phyloP scores from a whole-genome alignment of 371 early-diverging fungal species.

The Rhizoclosmatium hyalinum region DNA sequence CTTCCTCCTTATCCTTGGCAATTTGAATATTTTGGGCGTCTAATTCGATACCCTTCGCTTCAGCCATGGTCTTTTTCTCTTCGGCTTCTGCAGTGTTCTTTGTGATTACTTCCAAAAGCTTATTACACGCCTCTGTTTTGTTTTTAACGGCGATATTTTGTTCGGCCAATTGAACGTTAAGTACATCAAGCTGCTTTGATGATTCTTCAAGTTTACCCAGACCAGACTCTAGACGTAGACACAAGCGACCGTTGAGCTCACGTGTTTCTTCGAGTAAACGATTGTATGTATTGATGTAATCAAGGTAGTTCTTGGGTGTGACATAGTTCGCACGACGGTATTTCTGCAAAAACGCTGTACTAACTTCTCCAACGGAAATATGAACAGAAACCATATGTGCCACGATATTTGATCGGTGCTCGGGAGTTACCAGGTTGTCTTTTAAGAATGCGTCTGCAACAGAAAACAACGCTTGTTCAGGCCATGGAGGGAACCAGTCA shows the following conservation, averaged over 20 bases:
- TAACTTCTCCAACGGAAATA: slow-evolving; percentile 54
- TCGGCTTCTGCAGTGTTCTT: slow-evolving; percentile 63
- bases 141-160: slow-evolving; percentile 67
- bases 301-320: slow-evolving; percentile 68
- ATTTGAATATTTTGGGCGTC: slow-evolving; percentile 64
- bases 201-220: slow-evolving; percentile 65
- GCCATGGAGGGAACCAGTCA: slow-evolving; percentile 72
- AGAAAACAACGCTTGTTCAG: slow-evolving; percentile 65
- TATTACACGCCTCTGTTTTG: slow-evolving; percentile 66
- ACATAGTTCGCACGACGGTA: slow-evolving; percentile 66
- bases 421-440: slow-evolving; percentile 50
- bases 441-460: slow-evolving; percentile 64
- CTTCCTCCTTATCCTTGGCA: slow-evolving; percentile 70
- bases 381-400: slow-evolving; percentile 67
- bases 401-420: slow-evolving; percentile 52
- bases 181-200: slow-evolving; percentile 59
- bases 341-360: slow-evolving; percentile 56
- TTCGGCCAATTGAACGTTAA: slow-evolving; percentile 64
- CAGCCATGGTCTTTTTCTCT: slow-evolving; percentile 64
- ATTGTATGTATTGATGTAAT: slow-evolving; percentile 65
- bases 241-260: slow-evolving; percentile 57
- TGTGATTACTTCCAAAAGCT: slow-evolving; percentile 65
- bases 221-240: slow-evolving; percentile 62
- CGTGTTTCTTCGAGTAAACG: slow-evolving; percentile 58
- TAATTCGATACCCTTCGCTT: slow-evolving; percentile 62